Base-by-base conservation (phyloP, 306 rosid genomes). In the Malus sylvestris region DNA sequence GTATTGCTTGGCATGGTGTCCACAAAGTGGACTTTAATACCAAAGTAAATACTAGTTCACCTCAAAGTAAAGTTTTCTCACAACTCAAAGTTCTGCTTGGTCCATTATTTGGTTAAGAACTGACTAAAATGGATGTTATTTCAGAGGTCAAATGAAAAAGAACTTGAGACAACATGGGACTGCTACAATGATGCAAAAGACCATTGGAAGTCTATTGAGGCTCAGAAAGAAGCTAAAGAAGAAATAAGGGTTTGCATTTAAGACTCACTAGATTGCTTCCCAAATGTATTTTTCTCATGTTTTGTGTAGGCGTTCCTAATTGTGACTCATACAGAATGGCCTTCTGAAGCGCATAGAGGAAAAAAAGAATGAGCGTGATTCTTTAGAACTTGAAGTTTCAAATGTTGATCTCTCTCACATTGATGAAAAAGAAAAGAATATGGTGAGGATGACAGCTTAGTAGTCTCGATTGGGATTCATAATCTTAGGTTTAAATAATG, bases 341-440 rank as follows among this genome's bases (percentile, higher is more conserved):
- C 84, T 84, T 38, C n/a, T 76, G 75, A 92, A 84, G 82, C 87
- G 95, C 77, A 87, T 92, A 74, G 87, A 89, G 81, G 95, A 80
- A 66, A 94, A 89, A 88, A 82, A 86, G 72, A 76, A 30, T 22
- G 97, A 90, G 78, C 90, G 77, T 3, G 85, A 88, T 74, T 80
- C 81, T 59, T 81, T 81, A 49, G 97, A 91, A 88, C 86, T 74
- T 76, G 72, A 83, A 83, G 81, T 87, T 79, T 77, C 93, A 38
- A 78, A 85, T 70, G 72, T 78, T 64, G 73, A 90, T 79, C 76
- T 92, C 72, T 86, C 89, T 84, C 88, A 75, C 55, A 85, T 92
- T 71, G 95, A 92, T 71, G 96, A 92, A 82, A 87, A 87, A 83
- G 98, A 95, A 46, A 95, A 84, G 76, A 88, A 77, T 68, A 81